Evolutionary conservation across 225 moss, liverwort and hornwort species (phyloP).

Genomic region (Pseudisothecium myosuroides): DNA sequence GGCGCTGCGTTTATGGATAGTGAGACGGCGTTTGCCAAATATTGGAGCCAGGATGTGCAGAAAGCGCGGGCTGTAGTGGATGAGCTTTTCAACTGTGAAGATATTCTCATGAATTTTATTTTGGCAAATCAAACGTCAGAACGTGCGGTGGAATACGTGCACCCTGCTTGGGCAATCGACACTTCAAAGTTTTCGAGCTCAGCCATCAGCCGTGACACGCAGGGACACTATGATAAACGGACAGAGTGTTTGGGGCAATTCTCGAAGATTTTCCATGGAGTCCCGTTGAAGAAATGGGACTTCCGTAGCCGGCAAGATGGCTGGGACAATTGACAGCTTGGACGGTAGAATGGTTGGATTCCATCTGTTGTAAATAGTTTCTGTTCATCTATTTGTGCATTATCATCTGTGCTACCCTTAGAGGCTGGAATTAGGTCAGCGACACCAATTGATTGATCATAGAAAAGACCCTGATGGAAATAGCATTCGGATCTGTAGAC

Average conservation of each 20-base stretch:
- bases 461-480: background rate
- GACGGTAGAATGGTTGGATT: background rate
- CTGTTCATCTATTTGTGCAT: background rate
- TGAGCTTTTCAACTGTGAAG: conserved; percentile 82
- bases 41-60: conserved; percentile 45
- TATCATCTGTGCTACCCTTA: background rate
- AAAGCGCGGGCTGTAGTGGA: conserved; percentile 66
- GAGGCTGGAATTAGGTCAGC: background rate
- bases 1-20: conserved; percentile 80
- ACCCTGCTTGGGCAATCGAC: conserved; percentile 82
- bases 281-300: conserved; percentile 58
- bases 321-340: conserved; percentile 50
- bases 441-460: background rate
- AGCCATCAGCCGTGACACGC: conserved; percentile 78
- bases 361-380: conserved; percentile 6
- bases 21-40: conserved; percentile 43
- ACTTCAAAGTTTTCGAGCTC: conserved; percentile 75
- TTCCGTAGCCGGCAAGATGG: conserved; percentile 63
- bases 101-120: conserved; percentile 87
- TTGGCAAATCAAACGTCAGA: conserved; percentile 38
- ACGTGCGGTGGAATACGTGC: conserved; percentile 63
- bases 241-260: conserved; percentile 59
- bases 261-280: conserved; percentile 36
- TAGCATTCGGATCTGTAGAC: background rate
- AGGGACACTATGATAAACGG: conserved; percentile 60